phyloP scores from a whole-genome alignment of 2,329 filamentous ascomycete genomes.

The Botrytis fragariae region DNA sequence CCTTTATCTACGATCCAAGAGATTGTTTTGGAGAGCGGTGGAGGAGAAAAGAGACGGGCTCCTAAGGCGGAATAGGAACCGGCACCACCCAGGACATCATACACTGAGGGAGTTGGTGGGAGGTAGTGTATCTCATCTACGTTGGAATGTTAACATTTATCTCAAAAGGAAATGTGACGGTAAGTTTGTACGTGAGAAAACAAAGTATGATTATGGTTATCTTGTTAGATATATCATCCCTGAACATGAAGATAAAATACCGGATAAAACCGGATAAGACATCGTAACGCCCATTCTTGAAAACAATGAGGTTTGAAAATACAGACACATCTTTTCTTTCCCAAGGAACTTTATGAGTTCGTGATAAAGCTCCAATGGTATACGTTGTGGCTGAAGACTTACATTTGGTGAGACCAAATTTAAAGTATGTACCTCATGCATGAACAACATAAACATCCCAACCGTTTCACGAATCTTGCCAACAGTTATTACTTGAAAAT shows the following conservation, averaged over 20 bases:
- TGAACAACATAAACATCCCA: constrained; percentile 13
- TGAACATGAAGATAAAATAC: background rate
- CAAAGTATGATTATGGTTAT: background rate
- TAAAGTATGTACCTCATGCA: background rate
- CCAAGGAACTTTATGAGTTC: background rate
- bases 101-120: constrained; percentile 64
- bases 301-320: background rate
- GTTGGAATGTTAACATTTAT: constrained; percentile 24
- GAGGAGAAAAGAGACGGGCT: constrained; percentile 80
- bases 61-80: constrained; percentile 85
- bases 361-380: background rate
- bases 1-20: constrained; percentile 93
- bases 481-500: background rate
- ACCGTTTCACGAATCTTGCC: background rate
- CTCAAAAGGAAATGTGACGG: background rate
- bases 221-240: background rate
- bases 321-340: too few species aligned
- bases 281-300: background rate
- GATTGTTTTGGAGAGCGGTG: constrained; percentile 60
- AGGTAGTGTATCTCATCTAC: constrained; percentile 89
- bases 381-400: background rate
- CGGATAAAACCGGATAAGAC: background rate
- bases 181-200: background rate
- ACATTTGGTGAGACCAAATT: background rate
- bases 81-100: constrained; percentile 81